phyloP scores from a whole-genome alignment of 768 basidiomycete genomes.

The Calocybe gangraenosa region DNA sequence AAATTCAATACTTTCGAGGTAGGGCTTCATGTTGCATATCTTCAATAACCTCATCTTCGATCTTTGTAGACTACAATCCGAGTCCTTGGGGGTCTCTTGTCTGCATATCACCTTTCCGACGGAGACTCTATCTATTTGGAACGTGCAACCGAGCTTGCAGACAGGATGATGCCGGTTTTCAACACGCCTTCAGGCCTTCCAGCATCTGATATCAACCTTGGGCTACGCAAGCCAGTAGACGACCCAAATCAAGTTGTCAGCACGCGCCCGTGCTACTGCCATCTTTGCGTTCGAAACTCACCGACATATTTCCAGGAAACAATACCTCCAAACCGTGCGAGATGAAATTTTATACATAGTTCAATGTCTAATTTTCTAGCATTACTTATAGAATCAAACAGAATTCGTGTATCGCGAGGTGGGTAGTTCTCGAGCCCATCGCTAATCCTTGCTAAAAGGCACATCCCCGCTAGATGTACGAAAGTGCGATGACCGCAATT shows the following conservation, averaged over 20 bases:
- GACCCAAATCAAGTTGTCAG: slow-evolving; percentile 64
- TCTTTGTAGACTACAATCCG: slow-evolving; percentile 80
- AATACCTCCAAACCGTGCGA: slow-evolving; percentile 77
- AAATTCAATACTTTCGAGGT: slow-evolving; percentile 88
- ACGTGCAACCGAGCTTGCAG: slow-evolving; percentile 77
- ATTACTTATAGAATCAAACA: slow-evolving; percentile 51
- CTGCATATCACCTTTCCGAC: slow-evolving; percentile 78
- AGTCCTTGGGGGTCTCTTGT: slow-evolving; percentile 84
- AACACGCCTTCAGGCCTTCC: slow-evolving; percentile 82
- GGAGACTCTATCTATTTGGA: slow-evolving; percentile 70
- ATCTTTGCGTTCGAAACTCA: too few relatives aligned
- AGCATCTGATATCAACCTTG: slow-evolving; percentile 71
- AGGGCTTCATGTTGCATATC: neutral
- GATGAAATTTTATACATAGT: neutral
- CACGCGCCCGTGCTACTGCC: neutral
- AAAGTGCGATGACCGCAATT: slow-evolving; percentile 77
- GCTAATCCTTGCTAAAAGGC: too few relatives aligned
- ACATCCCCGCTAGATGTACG: too few relatives aligned
- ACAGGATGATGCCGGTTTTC: slow-evolving; percentile 80
- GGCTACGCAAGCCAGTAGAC: slow-evolving; percentile 51
- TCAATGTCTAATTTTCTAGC: neutral
- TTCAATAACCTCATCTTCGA: neutral
- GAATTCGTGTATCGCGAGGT: slow-evolving; percentile 80
- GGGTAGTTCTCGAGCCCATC: too few relatives aligned
- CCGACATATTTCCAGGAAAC: too few relatives aligned